Evolutionary conservation across 164 flowering plant genomes (phyloP), one percentile per base, ranked within the genome.

Genomic region (Chloranthus sessilifolius): DNA sequence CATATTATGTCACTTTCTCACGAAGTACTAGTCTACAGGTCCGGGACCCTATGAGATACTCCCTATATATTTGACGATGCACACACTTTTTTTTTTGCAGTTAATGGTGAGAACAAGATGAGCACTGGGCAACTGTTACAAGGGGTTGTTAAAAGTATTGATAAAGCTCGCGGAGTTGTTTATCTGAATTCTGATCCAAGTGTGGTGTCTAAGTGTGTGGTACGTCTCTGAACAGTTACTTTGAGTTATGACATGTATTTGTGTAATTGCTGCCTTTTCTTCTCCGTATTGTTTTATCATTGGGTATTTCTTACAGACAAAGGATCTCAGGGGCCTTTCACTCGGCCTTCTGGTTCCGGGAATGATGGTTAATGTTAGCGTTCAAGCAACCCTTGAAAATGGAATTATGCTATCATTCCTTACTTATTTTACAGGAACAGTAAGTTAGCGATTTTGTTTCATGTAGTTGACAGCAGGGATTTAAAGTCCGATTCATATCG

Each of bases 391-490:
- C 27, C 86, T 94, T 59, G 86, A 84, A 41, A 94, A 94, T 77
- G 99, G 99, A 51, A 59, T 89, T 40, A 62, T 94, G 86, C 53
- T 94, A 39, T 78, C 96, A 28, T 94, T 94, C 50, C 86, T 94
- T 15, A 89, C 90, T 30, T 87, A 84, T 61, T 94, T 94, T 24
- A 84, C 92, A 27, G 99, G 99, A 74, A 89, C 99, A 53, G 99
- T 94, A 74, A 72, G 96, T 67, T n/a, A n/a, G n/a, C n/a, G n/a
- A n/a, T n/a, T n/a, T n/a, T n/a, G n/a, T n/a, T n/a, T n/a, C n/a
- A n/a, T n/a, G n/a, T n/a, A n/a, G n/a, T n/a, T n/a, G n/a, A n/a
- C n/a, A n/a, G n/a, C n/a, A n/a, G n/a, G n/a, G n/a, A n/a, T n/a
- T n/a, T n/a, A n/a, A n/a, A n/a, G n/a, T n/a, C n/a, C n/a, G n/a